Evolutionary conservation across 495 filamentous ascomycete genomes (phyloP), one percentile per base, ranked within the genome.

Genomic region (Amniculicola lignicola): DNA sequence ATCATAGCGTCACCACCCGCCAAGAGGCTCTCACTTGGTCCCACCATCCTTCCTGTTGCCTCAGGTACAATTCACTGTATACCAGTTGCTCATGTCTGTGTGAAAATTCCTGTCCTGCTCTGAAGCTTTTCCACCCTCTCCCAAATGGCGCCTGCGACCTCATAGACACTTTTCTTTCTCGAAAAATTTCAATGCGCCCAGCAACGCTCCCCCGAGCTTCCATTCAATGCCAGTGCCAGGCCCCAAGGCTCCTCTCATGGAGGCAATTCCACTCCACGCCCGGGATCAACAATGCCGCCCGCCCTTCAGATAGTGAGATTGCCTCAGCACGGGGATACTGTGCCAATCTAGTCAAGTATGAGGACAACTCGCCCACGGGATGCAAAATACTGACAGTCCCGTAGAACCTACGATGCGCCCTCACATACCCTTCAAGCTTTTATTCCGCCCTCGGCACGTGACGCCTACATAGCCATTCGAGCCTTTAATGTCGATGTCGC

Each of bases 401-500:
- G 1, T 23, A 89, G 89, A 65, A 85, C 83, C 69, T 86, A 86
- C 67, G 93, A 97, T 71, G 82, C 87, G 40, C 85, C 93, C 47
- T 90, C 93, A 19, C 89, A 88, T 69, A 80, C 88, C n/a, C 81
- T 96, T 49, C 82, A 85, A 51, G 82, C 84, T 51, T 94, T 96
- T 74, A 78, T 96, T 49, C 90, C 90, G 15, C 75, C 73, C 0
- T 70, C 79, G 9, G 75, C 82, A 2, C 84, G 79, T 60, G 82
- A 92, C 66, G 86, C 88, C 54, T 95, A 97, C 73, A 81, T 95
- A 58, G 89, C 91, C 46, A 79, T 98, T 29, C 88, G 91, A 35
- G 89, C 93, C 28, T 81, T 98, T 72, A 98, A 98, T 67, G 79
- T 95, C 65, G 90, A 95, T 59, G 79, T 95, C 33, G 89, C 91